A percentile compares a stretch with the other conserved stretches of the same genome.
These are phyloP conservation scores for Phyllostachys edulis DNA, from an alignment of 176 grass and related monocot genomes.

Conservation along the genomic window DNA sequence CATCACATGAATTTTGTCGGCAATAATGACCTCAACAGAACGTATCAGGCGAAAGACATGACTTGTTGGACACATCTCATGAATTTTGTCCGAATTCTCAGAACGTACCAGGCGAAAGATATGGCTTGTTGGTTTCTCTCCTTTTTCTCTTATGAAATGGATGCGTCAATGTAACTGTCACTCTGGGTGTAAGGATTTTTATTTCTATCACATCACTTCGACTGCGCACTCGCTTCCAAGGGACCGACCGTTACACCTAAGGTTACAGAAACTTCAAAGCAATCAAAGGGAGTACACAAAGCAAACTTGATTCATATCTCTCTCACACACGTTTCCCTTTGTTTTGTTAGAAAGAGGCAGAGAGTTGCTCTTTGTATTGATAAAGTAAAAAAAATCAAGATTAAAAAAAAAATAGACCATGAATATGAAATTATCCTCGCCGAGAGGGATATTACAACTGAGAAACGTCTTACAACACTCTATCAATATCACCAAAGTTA, in stretches of 20 bases:
- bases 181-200: too few relatives aligned
- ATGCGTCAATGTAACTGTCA: not conserved
- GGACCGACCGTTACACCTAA: slow-evolving; percentile 3
- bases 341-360: too few relatives aligned
- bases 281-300: not conserved
- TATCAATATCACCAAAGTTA: too few relatives aligned
- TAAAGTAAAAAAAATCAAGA: too few relatives aligned
- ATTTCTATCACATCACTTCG: not conserved
- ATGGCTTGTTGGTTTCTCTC: not conserved
- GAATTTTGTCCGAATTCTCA: not conserved
- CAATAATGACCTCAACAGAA: too few relatives aligned
- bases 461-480: too few relatives aligned
- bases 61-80: not conserved
- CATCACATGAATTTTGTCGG: not conserved
- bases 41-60: not conserved
- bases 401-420: too few relatives aligned
- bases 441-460: too few relatives aligned
- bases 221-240: not conserved
- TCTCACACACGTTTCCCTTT: not conserved
- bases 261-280: slow-evolving; percentile 1
- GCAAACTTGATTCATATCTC: not conserved
- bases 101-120: too few relatives aligned
- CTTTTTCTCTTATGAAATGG: not conserved
- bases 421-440: too few relatives aligned
- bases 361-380: too few relatives aligned